These are phyloP conservation scores for Candida glaebosa DNA, from an alignment of 805 yeast species.

Conservation along the genomic window DNA sequence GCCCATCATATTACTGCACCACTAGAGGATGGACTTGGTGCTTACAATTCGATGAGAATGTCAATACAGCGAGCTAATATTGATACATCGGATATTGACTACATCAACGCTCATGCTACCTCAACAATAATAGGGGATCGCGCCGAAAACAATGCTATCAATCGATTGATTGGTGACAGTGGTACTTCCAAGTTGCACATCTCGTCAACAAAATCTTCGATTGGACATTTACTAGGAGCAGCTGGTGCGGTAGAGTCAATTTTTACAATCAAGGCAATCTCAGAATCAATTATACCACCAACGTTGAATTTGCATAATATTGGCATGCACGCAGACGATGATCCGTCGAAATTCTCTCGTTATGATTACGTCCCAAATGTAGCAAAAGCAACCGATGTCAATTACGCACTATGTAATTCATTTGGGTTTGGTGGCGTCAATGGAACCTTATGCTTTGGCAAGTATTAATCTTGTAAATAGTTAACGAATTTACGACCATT, in stretches of 20 bases:
- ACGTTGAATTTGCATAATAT: conserved; percentile 64
- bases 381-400: conserved; percentile 37
- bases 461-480: conserved; percentile 9
- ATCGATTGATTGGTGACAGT: conserved; percentile 38
- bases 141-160: conserved; percentile 80
- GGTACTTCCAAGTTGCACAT: conserved; percentile 43
- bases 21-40: conserved; percentile 76
- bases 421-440: conserved; percentile 99
- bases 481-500: background rate
- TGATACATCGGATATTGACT: conserved; percentile 52
- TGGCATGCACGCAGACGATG: conserved; percentile 49
- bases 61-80: conserved; percentile 58
- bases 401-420: conserved; percentile 76
- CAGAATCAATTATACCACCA: conserved; percentile 64
- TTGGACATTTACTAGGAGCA: conserved; percentile 93
- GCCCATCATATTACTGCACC: conserved; percentile 95
- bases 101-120: conserved; percentile 96
- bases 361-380: conserved; percentile 56
- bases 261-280: conserved; percentile 67
- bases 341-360: conserved; percentile 38
- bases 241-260: conserved; percentile 94
- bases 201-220: conserved; percentile 85
- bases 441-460: conserved; percentile 58
- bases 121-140: conserved; percentile 86
- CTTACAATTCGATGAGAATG: conserved; percentile 73